phyloP scores from a whole-genome alignment of 306 rosid genomes.

The Cercis canadensis region DNA sequence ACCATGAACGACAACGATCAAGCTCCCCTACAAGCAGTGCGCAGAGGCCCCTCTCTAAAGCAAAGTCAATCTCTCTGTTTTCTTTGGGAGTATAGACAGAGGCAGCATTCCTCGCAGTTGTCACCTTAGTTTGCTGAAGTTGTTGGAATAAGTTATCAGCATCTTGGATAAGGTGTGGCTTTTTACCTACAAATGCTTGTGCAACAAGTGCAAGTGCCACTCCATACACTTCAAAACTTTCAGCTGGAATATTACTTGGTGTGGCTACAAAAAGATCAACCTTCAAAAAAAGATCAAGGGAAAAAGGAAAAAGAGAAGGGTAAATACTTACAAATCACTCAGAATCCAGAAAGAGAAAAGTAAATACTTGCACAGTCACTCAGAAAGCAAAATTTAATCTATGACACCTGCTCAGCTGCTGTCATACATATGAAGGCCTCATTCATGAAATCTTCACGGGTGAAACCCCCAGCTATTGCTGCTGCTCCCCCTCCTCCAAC shows the following conservation, averaged over 20 bases:
- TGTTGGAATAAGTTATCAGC: constrained; percentile 91
- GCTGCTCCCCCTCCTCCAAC: constrained; percentile 99
- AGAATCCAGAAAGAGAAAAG: background rate
- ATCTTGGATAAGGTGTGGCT: constrained; percentile 89
- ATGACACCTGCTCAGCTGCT: constrained; percentile 86
- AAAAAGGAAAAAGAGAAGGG: background rate
- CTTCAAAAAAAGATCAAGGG: constrained; percentile 48
- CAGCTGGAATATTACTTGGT: constrained; percentile 93
- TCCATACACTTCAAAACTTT: constrained; percentile 95
- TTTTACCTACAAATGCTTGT: constrained; percentile 82
- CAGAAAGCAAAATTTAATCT: constrained; percentile 20
- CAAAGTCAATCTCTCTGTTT: constrained; percentile 80
- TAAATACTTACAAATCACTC: constrained; percentile 4
- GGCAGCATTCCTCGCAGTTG: constrained; percentile 53
- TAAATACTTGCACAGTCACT: background rate
- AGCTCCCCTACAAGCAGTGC: constrained; percentile 95
- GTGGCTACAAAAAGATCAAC: constrained; percentile 94
- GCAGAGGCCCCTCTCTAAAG: constrained; percentile 94
- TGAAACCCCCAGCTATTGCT: constrained; percentile 88
- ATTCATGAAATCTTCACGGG: constrained; percentile 89
- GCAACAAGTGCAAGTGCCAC: constrained; percentile 98
- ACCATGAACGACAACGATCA: constrained; percentile 80
- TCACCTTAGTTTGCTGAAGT: constrained; percentile 85
- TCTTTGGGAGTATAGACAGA: constrained; percentile 57
- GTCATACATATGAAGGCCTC: constrained; percentile 86